Evolutionary conservation across 495 filamentous ascomycete species (phyloP).

Genomic region (Hyphodiscus hymeniophilus): DNA sequence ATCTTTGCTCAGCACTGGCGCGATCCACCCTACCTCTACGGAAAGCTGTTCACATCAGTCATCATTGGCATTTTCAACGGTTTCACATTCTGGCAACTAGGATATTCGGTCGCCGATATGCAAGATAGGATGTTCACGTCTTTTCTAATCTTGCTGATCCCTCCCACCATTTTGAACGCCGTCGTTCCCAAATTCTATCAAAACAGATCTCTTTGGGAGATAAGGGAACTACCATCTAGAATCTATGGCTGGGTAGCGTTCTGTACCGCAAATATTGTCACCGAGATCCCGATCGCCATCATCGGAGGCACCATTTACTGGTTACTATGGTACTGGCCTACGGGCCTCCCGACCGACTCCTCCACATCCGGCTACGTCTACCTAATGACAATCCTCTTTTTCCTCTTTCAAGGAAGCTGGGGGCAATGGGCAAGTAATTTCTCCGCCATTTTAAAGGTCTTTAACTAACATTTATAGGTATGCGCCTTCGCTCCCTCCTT

Average conservation of each 20-base stretch:
- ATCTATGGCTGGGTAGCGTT: constrained; percentile 86
- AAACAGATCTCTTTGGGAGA: constrained; percentile 68
- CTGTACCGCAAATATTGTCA: constrained; percentile 63
- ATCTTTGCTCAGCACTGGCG: constrained; percentile 57
- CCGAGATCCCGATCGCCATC: constrained; percentile 67
- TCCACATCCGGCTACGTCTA: constrained; percentile 74
- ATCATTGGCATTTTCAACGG: constrained; percentile 42
- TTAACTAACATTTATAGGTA: constrained; percentile 32
- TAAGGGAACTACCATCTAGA: constrained; percentile 63
- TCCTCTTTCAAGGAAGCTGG: too few relatives aligned
- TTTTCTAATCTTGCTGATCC: constrained; percentile 69
- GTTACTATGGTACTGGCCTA: constrained; percentile 71
- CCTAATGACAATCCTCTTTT: constrained; percentile 73
- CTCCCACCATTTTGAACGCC: constrained; percentile 55
- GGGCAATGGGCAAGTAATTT: too few relatives aligned
- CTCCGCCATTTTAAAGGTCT: too few relatives aligned
- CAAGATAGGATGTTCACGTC: constrained; percentile 73
- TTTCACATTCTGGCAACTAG: constrained; percentile 39
- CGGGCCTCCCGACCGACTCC: constrained; percentile 57
- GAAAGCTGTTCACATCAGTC: constrained; percentile 56
- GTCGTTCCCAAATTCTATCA: constrained; percentile 80
- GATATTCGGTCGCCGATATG: constrained; percentile 48
- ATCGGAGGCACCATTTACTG: constrained; percentile 61
- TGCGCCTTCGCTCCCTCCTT: constrained; percentile 57
- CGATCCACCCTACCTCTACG: constrained; percentile 62